Evolutionary conservation across 2,329 filamentous ascomycete genomes (phyloP).

Genomic region (Aplosporella prunicola): DNA sequence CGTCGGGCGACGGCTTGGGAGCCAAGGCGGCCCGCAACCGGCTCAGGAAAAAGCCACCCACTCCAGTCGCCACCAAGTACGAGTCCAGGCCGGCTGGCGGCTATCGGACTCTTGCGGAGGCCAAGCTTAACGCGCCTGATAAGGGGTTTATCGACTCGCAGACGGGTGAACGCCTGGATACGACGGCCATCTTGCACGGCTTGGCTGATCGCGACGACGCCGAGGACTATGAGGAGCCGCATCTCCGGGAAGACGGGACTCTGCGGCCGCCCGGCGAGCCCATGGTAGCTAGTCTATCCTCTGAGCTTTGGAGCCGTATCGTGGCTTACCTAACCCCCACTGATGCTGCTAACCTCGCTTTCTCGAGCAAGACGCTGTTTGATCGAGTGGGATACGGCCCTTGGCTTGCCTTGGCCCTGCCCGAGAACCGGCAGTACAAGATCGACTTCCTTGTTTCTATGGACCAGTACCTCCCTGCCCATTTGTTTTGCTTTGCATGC

Average conservation of each 20-base stretch:
- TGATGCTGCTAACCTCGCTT: constrained; percentile 42
- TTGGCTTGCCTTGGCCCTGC: constrained; percentile 27
- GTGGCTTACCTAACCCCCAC: constrained; percentile 32
- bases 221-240: constrained; percentile 24
- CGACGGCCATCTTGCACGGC: constrained; percentile 30
- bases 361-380: constrained; percentile 40
- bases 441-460: constrained; percentile 43
- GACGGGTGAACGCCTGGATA: constrained; percentile 16
- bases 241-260: too few species aligned
- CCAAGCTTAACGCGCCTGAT: neutral
- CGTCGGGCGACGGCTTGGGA: too few species aligned
- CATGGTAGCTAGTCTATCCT: constrained; percentile 35
- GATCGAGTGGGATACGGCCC: constrained; percentile 32
- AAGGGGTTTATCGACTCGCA: constrained; percentile 7
- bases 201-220: constrained; percentile 20
- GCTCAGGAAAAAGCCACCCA: too few species aligned
- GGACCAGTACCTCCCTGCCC: constrained; percentile 43
- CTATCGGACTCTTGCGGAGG: too few species aligned
- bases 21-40: too few species aligned
- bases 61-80: too few species aligned
- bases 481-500: constrained; percentile 52
- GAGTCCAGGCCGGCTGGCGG: too few species aligned
- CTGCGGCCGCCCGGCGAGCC: constrained; percentile 16
- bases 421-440: constrained; percentile 36
- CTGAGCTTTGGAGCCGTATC: constrained; percentile 38